These are phyloP conservation scores for Mortierella sp. DNA, from an alignment of 371 early-diverging fungal species.

Conservation along the genomic window DNA sequence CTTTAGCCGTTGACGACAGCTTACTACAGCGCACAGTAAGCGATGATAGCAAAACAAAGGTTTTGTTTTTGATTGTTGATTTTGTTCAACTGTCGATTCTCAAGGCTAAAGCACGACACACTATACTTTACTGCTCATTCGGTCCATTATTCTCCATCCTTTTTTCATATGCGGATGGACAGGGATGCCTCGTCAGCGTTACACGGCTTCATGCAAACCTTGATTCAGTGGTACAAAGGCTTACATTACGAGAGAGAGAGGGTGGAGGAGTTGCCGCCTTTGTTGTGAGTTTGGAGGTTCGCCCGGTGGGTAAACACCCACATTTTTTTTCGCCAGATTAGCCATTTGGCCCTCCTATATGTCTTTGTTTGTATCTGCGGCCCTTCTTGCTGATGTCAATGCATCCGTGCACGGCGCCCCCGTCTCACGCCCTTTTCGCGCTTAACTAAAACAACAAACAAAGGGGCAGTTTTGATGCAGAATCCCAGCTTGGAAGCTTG, in stretches of 20 bases:
- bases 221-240: background rate
- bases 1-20: background rate
- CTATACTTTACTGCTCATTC: background rate
- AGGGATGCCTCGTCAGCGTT: background rate
- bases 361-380: background rate
- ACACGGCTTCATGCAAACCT: constrained; percentile 7
- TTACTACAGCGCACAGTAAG: background rate
- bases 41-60: background rate
- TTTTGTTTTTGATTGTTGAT: background rate
- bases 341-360: background rate
- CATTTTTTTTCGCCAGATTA: background rate
- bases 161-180: background rate
- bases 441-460: too few relatives aligned
- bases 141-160: background rate
- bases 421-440: too few relatives aligned
- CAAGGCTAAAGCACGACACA: background rate
- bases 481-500: too few relatives aligned
- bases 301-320: background rate
- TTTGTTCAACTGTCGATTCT: background rate
- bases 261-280: background rate
- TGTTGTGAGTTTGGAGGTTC: background rate
- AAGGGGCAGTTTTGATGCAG: too few relatives aligned
- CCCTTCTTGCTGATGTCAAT: background rate
- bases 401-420: background rate
- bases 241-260: background rate